Evolutionary conservation across 73 alveolate species (phyloP).

Genomic region (Paramecium tetraurelia): DNA sequence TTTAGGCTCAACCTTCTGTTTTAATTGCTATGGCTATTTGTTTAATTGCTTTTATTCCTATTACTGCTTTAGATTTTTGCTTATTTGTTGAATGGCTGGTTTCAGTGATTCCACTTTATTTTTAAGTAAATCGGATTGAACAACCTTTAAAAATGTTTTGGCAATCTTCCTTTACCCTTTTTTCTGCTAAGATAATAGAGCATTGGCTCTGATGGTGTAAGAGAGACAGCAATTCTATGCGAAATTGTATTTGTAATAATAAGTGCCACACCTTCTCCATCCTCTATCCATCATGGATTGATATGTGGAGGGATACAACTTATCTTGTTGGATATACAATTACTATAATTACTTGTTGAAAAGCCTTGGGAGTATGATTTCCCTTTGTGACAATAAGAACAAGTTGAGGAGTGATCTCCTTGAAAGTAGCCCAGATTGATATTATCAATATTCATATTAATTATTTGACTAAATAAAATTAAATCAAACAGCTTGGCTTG

Average conservation of each 20-base stretch:
- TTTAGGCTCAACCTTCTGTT: not conserved
- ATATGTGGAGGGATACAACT: constrained; percentile 68
- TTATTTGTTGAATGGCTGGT: not conserved
- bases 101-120: not conserved
- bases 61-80: not conserved
- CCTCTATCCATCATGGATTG: constrained; percentile 85
- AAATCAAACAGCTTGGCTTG: constrained; percentile 45
- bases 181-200: constrained; percentile 63
- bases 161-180: constrained; percentile 5
- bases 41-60: not conserved
- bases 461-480: not conserved
- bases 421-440: not conserved
- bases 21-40: not conserved
- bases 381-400: not conserved
- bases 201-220: constrained; percentile 82
- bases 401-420: not conserved
- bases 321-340: not conserved
- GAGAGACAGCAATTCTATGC: constrained; percentile 81
- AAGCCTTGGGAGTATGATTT: constrained; percentile 66
- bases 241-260: constrained; percentile 75
- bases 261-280: constrained; percentile 93
- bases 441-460: not conserved
- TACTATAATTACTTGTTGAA: not conserved
- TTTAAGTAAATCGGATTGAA: not conserved
- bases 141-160: not conserved